Base-by-base conservation (phyloP, 2,329 filamentous ascomycete genomes). In the Cladophialophora carrionii region DNA sequence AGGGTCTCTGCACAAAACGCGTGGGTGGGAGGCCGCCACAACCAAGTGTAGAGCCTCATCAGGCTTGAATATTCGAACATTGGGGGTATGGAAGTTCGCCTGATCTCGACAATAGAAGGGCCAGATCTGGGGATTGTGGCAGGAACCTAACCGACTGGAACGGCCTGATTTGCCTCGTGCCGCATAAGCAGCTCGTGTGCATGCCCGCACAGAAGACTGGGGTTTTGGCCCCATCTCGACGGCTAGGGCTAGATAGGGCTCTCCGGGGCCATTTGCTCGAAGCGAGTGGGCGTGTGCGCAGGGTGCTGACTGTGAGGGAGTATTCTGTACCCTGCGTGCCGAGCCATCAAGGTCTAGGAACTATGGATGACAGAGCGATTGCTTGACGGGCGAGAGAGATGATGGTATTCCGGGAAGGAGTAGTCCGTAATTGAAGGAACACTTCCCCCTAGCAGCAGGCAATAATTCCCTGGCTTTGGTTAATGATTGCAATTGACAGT, bases 371-470 rank as follows among this genome's bases (percentile, higher is more conserved):
- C 48, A 26, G 48, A 12, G 26, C 9, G 22, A 51, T 51, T 7
- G 24, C 22, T 3, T 51, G 48, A n/a, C 9, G 10, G 48, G 17
- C 29, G n/a, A 32, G 52, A 34, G 52, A 20, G 26, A 22, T 17
- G 52, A 20, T 12, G 52, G 52, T 26, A 26, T 34, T 54, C 32
- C 32, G 52, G 52, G 52, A 54, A 54, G 29, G 17, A 54, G 48
- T 14, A 24, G 22, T 49, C n/a, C 46, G 22, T 49, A 12, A 51
- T 51, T 5, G 48, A 24, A 26, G 7, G 22, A 51, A 41, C 34
- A 41, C 34, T 41, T 43, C 7, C 4, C 17, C 37, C 6, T 17
- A n/a, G 5, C 37, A 51, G 20, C 20, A 14, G 24, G 4, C 20
- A 51, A 17, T 51, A 17, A 26, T 51, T 7, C 8, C n/a, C 46